These are phyloP conservation scores for Paramecium octaurelia DNA, from an alignment of 73 alveolate species.

Conservation along the genomic window DNA sequence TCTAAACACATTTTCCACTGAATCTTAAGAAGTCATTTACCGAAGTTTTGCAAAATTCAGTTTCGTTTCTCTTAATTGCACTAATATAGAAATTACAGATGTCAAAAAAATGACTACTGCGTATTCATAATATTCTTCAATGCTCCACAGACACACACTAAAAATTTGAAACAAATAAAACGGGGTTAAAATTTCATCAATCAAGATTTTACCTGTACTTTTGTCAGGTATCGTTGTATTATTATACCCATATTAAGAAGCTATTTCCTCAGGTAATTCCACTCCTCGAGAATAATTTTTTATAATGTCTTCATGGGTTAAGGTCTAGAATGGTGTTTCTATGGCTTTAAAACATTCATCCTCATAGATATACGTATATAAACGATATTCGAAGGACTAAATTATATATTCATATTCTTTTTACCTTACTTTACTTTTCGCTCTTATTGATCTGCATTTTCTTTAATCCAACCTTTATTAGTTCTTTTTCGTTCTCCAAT, in stretches of 20 bases:
- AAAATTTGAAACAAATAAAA: slow-evolving; percentile 80
- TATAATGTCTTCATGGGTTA: slow-evolving; percentile 29
- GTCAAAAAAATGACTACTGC: slow-evolving; percentile 84
- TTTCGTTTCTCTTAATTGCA: slow-evolving; percentile 78
- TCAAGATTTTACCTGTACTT: slow-evolving; percentile 39
- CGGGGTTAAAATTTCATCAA: slow-evolving; percentile 79
- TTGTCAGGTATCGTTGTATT: slow-evolving; percentile 60
- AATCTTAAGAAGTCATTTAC: slow-evolving; percentile 81
- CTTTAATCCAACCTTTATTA: not conserved
- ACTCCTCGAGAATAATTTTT: slow-evolving; percentile 51
- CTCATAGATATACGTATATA: slow-evolving; percentile 31
- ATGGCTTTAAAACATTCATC: slow-evolving; percentile 34
- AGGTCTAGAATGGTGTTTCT: not conserved
- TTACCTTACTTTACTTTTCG: not conserved
- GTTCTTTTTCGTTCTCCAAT: not conserved
- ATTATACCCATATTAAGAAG: slow-evolving; percentile 32
- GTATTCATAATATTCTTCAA: slow-evolving; percentile 84
- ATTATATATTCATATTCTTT: not conserved
- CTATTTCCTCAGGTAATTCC: not conserved
- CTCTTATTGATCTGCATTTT: not conserved
- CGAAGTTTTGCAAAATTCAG: slow-evolving; percentile 77
- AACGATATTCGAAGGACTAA: slow-evolving; percentile 18
- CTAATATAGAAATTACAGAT: slow-evolving; percentile 73
- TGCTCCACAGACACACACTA: slow-evolving; percentile 79
- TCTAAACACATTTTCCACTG: slow-evolving; percentile 80